Base-by-base conservation (phyloP, 1,139 yeast genomes). In the Magnusiomyces suaveolens region DNA sequence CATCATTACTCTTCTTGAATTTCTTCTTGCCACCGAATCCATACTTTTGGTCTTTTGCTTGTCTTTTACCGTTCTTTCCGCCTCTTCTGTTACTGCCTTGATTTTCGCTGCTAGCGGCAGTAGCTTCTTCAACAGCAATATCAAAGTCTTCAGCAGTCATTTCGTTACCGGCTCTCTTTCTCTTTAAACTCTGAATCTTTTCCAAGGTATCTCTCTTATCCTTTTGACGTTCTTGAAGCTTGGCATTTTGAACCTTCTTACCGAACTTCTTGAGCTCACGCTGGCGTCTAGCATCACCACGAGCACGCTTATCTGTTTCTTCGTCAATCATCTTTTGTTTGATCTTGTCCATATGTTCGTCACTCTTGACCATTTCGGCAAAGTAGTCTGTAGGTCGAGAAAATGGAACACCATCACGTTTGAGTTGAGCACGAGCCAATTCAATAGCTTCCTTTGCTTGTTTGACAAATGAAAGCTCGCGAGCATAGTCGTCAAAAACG, bases 311-410 rank as follows among this genome's bases (percentile, higher is more conserved):
- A 66, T 86, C 84, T 41, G 94, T 85, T 53, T 95, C 97, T 67
- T 88, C 96, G 59, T 81, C 79, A 49, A 89, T 76, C 64, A 92
- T 77, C 71, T 87, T 88, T 67, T 76, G 75, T 77, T 88, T 89
- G 65, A 92, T 78, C 72, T 82, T 87, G 67, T 89, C 97, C 99
- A 92, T 92, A 71, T 92, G 99, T 69, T 89, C 97, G 70, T 92
- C 99, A 58, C 90, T 84, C 75, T 92, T 92, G 60, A 89, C 87
- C 99, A 92, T 92, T 72, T 92, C 99, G 12, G 99, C 99, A 73
- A 92, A 92, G 70, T 87, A 92, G 69, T 92, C 99, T 64, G 81
- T 74, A 32, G 99, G 99, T 70, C 99, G 82, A 43, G 95, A 78
- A 69, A 92, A 92, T 56, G 97, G 92, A 25, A 89, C 82, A 66